Conservation (phyloP, 1,284 basidiomycete species). For the Phellinidium pouzarii region DNA sequence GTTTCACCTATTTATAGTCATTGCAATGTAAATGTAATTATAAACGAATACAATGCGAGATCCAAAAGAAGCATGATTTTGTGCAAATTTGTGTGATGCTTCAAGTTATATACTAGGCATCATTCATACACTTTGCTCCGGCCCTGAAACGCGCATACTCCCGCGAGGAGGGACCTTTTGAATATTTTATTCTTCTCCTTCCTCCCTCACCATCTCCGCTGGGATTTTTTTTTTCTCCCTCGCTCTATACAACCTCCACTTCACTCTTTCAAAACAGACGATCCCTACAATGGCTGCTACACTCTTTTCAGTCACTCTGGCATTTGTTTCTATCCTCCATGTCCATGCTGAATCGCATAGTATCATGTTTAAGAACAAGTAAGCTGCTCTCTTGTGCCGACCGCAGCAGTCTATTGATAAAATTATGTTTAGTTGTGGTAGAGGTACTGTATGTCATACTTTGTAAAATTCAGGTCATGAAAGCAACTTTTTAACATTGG, state of each 20-base stretch:
- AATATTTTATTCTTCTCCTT: slow-evolving; percentile 2
- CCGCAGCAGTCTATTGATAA: not conserved
- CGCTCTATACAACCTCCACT: not conserved
- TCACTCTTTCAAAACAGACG: slow-evolving; percentile 7
- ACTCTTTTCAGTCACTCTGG: slow-evolving; percentile 25
- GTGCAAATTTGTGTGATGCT: too few relatives aligned
- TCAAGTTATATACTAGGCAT: too few relatives aligned
- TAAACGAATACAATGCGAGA: too few relatives aligned
- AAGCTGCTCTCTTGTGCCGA: slow-evolving; percentile 15
- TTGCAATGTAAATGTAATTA: too few relatives aligned
- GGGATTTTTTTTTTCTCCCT: not conserved
- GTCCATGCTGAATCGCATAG: slow-evolving; percentile 32
- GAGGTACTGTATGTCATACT: slow-evolving; percentile 29
- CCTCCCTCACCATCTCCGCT: not conserved
- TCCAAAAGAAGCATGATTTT: too few relatives aligned
- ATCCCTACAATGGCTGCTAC: slow-evolving; percentile 27
- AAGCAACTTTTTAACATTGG: slow-evolving; percentile 1
- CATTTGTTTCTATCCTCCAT: slow-evolving; percentile 22
- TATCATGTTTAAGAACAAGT: slow-evolving; percentile 33
- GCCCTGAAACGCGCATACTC: not conserved
- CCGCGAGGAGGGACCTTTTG: not conserved
- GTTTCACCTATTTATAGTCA: too few relatives aligned
- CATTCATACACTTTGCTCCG: not conserved
- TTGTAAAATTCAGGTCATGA: not conserved
- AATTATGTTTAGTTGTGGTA: slow-evolving; percentile 27